Conservation (phyloP, 192 early-diverging fungal species). For the Linnemannia hyalina region DNA sequence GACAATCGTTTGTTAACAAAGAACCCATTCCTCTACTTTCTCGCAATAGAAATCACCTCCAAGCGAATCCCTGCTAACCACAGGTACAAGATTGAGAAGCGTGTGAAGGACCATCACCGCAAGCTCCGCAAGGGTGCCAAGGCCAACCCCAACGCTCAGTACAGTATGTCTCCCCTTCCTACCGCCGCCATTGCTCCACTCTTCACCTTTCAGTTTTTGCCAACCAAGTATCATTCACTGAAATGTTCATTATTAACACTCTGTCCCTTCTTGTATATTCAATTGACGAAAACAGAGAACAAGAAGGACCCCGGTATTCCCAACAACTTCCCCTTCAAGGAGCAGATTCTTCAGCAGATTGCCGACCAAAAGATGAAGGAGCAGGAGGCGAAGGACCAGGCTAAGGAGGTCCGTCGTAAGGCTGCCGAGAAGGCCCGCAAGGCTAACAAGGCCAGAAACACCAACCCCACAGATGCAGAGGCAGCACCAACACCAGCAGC, state of each 20-base stretch:
- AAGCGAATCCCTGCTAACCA: constrained; percentile 69
- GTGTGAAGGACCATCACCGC: constrained; percentile 70
- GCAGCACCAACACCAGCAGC: constrained; percentile 3
- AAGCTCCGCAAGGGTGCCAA: constrained; percentile 68
- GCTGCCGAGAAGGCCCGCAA: constrained; percentile 44
- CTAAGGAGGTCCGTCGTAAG: constrained; percentile 40
- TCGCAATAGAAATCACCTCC: constrained; percentile 61
- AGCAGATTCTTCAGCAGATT: constrained; percentile 84
- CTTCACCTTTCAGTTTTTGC: not conserved
- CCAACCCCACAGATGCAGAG: constrained; percentile 12
- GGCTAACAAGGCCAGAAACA: constrained; percentile 30
- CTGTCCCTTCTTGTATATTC: not conserved
- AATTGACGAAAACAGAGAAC: constrained; percentile 30
- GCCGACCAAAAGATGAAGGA: constrained; percentile 50
- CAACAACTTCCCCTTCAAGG: constrained; percentile 90
- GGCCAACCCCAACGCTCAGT: constrained; percentile 57
- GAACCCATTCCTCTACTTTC: not conserved
- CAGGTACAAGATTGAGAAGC: constrained; percentile 71
- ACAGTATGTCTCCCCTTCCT: constrained; percentile 28
- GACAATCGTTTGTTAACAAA: not conserved
- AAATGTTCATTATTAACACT: not conserved
- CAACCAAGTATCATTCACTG: not conserved
- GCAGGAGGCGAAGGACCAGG: constrained; percentile 48
- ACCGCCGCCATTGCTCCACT: not conserved
- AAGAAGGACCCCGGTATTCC: constrained; percentile 98